These are phyloP conservation scores for Candida mesenterica DNA, from an alignment of 1,139 yeast genomes.

Conservation along the genomic window DNA sequence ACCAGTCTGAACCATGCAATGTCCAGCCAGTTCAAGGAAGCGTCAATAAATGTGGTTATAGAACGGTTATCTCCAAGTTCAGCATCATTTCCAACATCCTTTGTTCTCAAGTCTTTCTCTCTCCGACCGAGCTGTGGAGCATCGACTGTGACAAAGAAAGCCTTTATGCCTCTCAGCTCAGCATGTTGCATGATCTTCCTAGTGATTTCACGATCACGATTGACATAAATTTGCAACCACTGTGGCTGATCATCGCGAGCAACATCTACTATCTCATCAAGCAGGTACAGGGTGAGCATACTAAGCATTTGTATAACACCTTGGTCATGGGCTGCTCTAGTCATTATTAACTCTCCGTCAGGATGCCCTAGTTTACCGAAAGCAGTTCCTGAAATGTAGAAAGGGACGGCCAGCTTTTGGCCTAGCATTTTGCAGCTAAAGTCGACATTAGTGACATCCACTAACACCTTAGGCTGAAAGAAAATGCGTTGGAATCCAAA, in stretches of 20 bases:
- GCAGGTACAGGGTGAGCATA: conserved; percentile 71
- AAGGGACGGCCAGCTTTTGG: conserved; percentile 47
- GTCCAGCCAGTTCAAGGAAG: conserved; percentile 62
- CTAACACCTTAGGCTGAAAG: conserved; percentile 78
- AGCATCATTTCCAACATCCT: conserved; percentile 43
- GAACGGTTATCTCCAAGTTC: conserved; percentile 88
- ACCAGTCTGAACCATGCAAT: conserved; percentile 54
- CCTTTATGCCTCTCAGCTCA: conserved; percentile 72
- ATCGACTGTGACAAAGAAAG: conserved; percentile 84
- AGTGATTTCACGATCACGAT: conserved; percentile 61
- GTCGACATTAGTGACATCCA: conserved; percentile 57
- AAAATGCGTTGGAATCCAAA: conserved; percentile 81
- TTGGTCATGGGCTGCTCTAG: conserved; percentile 67
- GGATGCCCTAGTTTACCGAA: conserved; percentile 75
- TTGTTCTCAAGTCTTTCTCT: conserved; percentile 61
- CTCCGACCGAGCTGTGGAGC: conserved; percentile 95
- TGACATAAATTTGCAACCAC: conserved; percentile 91
- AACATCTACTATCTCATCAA: conserved; percentile 66
- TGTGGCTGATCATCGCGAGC: conserved; percentile 57
- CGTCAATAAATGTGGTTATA: conserved; percentile 73
- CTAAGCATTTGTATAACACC: conserved; percentile 80
- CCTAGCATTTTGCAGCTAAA: conserved; percentile 43
- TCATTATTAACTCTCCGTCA: conserved; percentile 75
- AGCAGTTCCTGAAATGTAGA: conserved; percentile 80
- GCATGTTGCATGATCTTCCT: conserved; percentile 64